These are phyloP conservation scores for Ogataea hybrid DNA, from an alignment of 1,139 yeast species.

Conservation along the genomic window DNA sequence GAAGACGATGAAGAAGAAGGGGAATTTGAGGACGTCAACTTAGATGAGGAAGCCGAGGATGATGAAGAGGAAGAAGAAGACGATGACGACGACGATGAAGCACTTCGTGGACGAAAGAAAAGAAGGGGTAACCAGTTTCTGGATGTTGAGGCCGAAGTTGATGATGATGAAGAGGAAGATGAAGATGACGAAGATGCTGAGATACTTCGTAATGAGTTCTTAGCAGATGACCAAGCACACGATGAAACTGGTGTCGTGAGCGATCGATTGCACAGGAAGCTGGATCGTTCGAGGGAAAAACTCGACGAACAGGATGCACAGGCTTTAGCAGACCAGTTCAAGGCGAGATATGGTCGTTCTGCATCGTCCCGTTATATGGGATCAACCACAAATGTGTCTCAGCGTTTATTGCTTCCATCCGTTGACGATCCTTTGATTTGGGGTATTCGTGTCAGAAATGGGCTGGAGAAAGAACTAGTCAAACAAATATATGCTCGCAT, in stretches of 20 bases:
- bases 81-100: slow-evolving; percentile 58
- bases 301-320: slow-evolving; percentile 96
- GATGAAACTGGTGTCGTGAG: slow-evolving; percentile 47
- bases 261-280: slow-evolving; percentile 84
- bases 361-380: slow-evolving; percentile 84
- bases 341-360: slow-evolving; percentile 88
- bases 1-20: slow-evolving; percentile 9
- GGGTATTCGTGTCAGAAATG: slow-evolving; percentile 92
- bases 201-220: slow-evolving; percentile 76
- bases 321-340: slow-evolving; percentile 85
- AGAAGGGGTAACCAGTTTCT: slow-evolving; percentile 82
- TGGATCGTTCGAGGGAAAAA: slow-evolving; percentile 86
- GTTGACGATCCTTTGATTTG: slow-evolving; percentile 96
- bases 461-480: slow-evolving; percentile 89
- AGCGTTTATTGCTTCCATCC: slow-evolving; percentile 88
- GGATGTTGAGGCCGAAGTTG: slow-evolving; percentile 99
- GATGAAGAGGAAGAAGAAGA: slow-evolving; percentile 60
- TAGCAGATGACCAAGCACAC: slow-evolving; percentile 67
- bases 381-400: slow-evolving; percentile 86
- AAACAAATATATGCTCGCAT: slow-evolving; percentile 52
- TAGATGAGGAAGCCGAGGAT: slow-evolving; percentile 26
- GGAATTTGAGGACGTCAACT: slow-evolving; percentile 17
- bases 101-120: slow-evolving; percentile 48
- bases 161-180: slow-evolving; percentile 96
- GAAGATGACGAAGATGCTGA: slow-evolving; percentile 94